Evolutionary conservation across 202 grass and related monocot genomes (phyloP).

Genomic region (Musa balbisiana): DNA sequence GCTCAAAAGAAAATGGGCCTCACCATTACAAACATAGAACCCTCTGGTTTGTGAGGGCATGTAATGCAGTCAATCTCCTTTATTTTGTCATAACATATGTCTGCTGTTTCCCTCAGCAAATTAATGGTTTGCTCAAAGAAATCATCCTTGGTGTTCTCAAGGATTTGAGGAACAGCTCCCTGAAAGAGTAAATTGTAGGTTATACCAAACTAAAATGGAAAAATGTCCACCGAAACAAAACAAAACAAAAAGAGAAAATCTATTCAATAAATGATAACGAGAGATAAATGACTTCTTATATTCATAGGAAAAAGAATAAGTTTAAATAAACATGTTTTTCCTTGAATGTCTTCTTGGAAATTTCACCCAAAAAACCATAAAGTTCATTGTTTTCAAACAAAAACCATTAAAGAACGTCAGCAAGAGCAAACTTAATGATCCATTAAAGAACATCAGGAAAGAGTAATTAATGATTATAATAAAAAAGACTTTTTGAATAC

Average conservation of each 20-base stretch:
- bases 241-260: neutral
- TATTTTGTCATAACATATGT: conserved; percentile 49
- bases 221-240: neutral
- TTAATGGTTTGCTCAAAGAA: conserved; percentile 37
- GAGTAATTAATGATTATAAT: neutral
- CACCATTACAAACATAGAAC: conserved; percentile 57
- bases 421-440: too few relatives aligned
- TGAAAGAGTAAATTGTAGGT: conserved; percentile 3
- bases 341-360: neutral
- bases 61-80: conserved; percentile 40
- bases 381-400: too few relatives aligned
- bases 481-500: too few relatives aligned
- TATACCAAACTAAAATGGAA: neutral
- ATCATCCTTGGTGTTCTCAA: conserved; percentile 44
- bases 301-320: too few relatives aligned
- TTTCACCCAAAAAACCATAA: neutral
- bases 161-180: conserved; percentile 41
- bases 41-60: conserved; percentile 42
- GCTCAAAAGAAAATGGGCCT: neutral
- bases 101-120: conserved; percentile 18
- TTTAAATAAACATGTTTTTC: neutral
- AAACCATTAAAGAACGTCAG: too few relatives aligned
- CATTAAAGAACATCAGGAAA: neutral
- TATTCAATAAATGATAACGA: too few relatives aligned
- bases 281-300: too few relatives aligned